Percentiles rank a stretch among this genome's conserved stretches.
Evolutionary conservation across 2,329 filamentous ascomycete genomes (phyloP).

Genomic region (Blastomyces emzantsi): DNA sequence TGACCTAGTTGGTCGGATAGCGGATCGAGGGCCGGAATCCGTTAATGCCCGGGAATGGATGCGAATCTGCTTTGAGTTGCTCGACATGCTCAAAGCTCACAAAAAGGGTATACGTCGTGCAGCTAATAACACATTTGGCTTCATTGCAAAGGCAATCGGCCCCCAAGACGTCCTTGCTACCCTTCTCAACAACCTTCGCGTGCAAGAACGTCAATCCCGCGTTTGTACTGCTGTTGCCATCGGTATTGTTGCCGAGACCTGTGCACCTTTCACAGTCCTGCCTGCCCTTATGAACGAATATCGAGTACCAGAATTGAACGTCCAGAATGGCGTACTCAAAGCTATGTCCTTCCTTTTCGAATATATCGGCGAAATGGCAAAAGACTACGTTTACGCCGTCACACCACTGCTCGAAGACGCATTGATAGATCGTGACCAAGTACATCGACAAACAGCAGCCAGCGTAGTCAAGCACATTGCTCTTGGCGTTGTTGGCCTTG

Average conservation of each 20-base stretch:
- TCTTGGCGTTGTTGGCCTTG: slow-evolving; percentile 90
- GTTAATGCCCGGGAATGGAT: slow-evolving; percentile 99
- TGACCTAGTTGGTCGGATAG: slow-evolving; percentile 93
- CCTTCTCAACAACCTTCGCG: slow-evolving; percentile 88
- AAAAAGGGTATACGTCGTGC: slow-evolving; percentile 98
- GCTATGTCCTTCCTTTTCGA: slow-evolving; percentile 95
- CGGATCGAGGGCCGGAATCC: slow-evolving; percentile 89
- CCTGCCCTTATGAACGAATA: slow-evolving; percentile 99
- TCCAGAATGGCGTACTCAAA: slow-evolving; percentile 97
- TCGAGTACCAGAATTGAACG: slow-evolving; percentile 93
- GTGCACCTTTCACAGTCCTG: slow-evolving; percentile 96
- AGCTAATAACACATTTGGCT: slow-evolving; percentile 98
- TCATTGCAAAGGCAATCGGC: slow-evolving; percentile 98
- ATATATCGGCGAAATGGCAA: slow-evolving; percentile 99
- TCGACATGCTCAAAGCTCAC: slow-evolving; percentile 99
- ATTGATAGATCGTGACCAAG: slow-evolving; percentile 94
- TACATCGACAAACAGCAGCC: slow-evolving; percentile 92
- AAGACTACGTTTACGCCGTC: slow-evolving; percentile 98
- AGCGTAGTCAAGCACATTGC: slow-evolving; percentile 97
- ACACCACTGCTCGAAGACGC: slow-evolving; percentile 94
- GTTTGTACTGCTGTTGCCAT: slow-evolving; percentile 98
- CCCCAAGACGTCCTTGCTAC: slow-evolving; percentile 95
- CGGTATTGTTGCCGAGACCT: slow-evolving; percentile 96
- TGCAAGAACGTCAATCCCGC: slow-evolving; percentile 95
- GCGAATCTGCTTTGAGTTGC: slow-evolving; percentile 97